These are phyloP conservation scores for Aspergillus nomiae DNA, from an alignment of 2,329 filamentous ascomycete species.

Conservation along the genomic window DNA sequence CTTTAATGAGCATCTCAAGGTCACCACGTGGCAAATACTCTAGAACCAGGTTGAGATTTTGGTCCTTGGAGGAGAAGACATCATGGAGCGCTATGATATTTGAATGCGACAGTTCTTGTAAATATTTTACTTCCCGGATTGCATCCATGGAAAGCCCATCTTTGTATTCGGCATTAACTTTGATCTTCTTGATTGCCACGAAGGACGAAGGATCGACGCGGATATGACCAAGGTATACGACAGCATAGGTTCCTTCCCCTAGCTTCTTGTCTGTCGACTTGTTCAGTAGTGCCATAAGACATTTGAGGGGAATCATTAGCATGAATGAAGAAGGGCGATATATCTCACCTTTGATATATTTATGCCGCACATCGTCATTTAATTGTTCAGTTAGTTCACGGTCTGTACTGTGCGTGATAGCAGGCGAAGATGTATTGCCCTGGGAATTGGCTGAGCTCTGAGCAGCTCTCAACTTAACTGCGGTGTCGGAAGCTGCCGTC, in stretches of 20 bases:
- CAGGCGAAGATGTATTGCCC: conserved; percentile 19
- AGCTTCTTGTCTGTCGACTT: conserved; percentile 72
- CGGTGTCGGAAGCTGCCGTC: conserved; percentile 34
- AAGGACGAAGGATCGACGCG: conserved; percentile 69
- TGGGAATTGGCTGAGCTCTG: conserved; percentile 27
- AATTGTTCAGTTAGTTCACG: conserved; percentile 68
- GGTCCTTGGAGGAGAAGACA: conserved; percentile 93
- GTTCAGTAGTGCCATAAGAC: conserved; percentile 1
- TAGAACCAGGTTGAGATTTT: conserved; percentile 93
- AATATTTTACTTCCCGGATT: conserved; percentile 91
- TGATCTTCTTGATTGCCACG: conserved; percentile 68
- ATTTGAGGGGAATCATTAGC: not conserved
- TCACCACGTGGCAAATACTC: conserved; percentile 94
- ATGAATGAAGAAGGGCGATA: not conserved
- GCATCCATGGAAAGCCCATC: conserved; percentile 94
- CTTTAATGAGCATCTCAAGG: conserved; percentile 90
- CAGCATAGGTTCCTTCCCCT: conserved; percentile 94
- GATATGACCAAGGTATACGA: conserved; percentile 87
- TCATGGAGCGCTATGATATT: conserved; percentile 93
- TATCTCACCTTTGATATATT: conserved; percentile 78
- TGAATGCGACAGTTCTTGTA: conserved; percentile 90
- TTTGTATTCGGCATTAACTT: conserved; percentile 63
- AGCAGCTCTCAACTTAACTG: conserved; percentile 37
- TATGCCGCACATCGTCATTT: conserved; percentile 78
- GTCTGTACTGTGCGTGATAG: conserved; percentile 27